These are phyloP conservation scores for Heliocybe sulcata DNA, from an alignment of 1,284 basidiomycete species.

Conservation along the genomic window DNA sequence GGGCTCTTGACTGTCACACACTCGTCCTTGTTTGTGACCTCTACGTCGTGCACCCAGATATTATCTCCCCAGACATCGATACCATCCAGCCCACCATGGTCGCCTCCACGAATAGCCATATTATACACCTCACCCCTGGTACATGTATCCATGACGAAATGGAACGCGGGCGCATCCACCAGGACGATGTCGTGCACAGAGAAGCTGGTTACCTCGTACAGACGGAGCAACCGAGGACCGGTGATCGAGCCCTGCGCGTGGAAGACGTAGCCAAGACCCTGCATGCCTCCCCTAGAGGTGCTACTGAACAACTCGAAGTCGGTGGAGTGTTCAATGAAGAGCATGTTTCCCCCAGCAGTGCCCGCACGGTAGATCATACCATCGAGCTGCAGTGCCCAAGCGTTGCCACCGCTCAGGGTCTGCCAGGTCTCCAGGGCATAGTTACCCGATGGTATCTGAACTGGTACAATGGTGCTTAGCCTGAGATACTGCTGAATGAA, in stretches of 20 bases:
- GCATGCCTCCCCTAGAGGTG: conserved; percentile 12
- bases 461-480: neutral
- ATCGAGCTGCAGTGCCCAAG: conserved; percentile 15
- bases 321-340: conserved; percentile 9
- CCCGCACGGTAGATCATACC: conserved; percentile 11
- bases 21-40: conserved; percentile 30
- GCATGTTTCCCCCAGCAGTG: conserved; percentile 8
- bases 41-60: conserved; percentile 28
- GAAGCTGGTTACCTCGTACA: conserved; percentile 23
- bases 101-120: conserved; percentile 26
- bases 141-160: conserved; percentile 24
- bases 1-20: conserved; percentile 30
- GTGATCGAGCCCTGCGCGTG: neutral
- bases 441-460: neutral
- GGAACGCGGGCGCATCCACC: conserved; percentile 31
- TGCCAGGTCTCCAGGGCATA: conserved; percentile 11
- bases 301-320: conserved; percentile 14
- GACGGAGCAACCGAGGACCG: conserved; percentile 24
- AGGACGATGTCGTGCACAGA: conserved; percentile 29
- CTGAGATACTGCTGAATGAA: no score
- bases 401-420: conserved; percentile 8
- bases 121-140: conserved; percentile 28
- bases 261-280: conserved; percentile 9
- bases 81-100: conserved; percentile 28
- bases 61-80: conserved; percentile 27